Percentiles rank a stretch among this genome's conserved stretches.
Conservation (phyloP, 2,329 filamentous ascomycete genomes). For the Chaetothyriales sp. region DNA sequence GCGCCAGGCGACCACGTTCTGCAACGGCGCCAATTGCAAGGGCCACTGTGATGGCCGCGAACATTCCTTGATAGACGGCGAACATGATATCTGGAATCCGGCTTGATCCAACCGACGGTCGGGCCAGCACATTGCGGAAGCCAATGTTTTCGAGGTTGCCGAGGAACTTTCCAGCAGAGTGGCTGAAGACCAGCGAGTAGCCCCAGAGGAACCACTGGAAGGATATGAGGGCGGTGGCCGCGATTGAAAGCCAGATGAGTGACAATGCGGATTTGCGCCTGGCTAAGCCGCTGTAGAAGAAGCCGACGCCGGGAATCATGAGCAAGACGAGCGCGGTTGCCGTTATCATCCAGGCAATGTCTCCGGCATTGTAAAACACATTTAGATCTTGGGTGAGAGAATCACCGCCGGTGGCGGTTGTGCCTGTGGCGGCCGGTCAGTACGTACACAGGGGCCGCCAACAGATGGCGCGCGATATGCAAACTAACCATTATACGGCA, state of each 20-base stretch:
- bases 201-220: slow-evolving; percentile 98
- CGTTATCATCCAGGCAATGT: slow-evolving; percentile 69
- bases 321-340: slow-evolving; percentile 68
- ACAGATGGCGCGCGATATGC: neutral
- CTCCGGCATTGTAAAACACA: slow-evolving; percentile 71
- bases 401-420: slow-evolving; percentile 51
- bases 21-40: slow-evolving; percentile 74
- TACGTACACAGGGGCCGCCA: slow-evolving; percentile 23
- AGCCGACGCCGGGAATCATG: slow-evolving; percentile 87
- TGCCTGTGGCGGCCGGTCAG: slow-evolving; percentile 28
- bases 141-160: slow-evolving; percentile 70
- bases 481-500: slow-evolving; percentile 9
- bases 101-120: slow-evolving; percentile 58
- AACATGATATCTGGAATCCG: slow-evolving; percentile 73
- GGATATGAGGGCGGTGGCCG: slow-evolving; percentile 63
- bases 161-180: slow-evolving; percentile 60
- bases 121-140: slow-evolving; percentile 60
- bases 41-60: slow-evolving; percentile 50
- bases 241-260: slow-evolving; percentile 71
- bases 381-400: slow-evolving; percentile 60
- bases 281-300: slow-evolving; percentile 87
- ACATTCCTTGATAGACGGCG: slow-evolving; percentile 77
- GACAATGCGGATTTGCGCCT: slow-evolving; percentile 79
- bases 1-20: slow-evolving; percentile 76
- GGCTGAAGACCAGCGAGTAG: slow-evolving; percentile 70